phyloP scores from a whole-genome alignment of 2,329 filamentous ascomycete genomes.

The Apiospora marii region DNA sequence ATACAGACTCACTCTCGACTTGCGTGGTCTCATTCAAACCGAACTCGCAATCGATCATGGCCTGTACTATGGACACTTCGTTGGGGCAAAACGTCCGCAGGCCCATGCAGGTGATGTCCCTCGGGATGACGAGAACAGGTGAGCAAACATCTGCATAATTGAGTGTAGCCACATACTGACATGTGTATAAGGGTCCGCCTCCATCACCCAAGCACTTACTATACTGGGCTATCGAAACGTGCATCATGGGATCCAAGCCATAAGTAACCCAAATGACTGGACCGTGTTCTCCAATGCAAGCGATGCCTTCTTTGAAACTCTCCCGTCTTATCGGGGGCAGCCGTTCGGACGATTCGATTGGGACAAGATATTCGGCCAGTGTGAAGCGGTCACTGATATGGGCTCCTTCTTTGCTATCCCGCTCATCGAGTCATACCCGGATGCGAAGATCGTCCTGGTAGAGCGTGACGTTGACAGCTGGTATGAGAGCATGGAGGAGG shows the following conservation, averaged over 20 bases:
- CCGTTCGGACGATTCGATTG: constrained; percentile 3
- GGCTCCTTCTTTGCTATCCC: constrained; percentile 12
- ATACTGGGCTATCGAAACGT: not conserved
- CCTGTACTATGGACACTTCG: not conserved
- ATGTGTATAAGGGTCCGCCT: not conserved
- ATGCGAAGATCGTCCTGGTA: constrained; percentile 20
- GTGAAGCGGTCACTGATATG: constrained; percentile 14
- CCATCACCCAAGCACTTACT: constrained; percentile 5
- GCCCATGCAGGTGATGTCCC: constrained; percentile 11
- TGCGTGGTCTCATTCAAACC: not conserved
- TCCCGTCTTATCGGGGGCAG: not conserved
- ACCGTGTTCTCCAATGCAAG: not conserved
- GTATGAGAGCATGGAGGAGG: constrained; percentile 8
- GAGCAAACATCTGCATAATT: not conserved
- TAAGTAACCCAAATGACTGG: constrained; percentile 13
- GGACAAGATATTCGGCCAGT: constrained; percentile 20
- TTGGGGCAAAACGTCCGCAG: not conserved
- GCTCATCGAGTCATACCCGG: constrained; percentile 20
- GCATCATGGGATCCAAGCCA: not conserved
- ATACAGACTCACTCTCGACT: not conserved
- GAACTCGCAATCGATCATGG: not conserved
- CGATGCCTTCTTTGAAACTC: not conserved
- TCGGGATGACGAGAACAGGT: constrained; percentile 9
- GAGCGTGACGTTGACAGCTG: constrained; percentile 8
- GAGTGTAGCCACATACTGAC: not conserved